Evolutionary conservation across 2,329 filamentous ascomycete genomes (phyloP).

Genomic region (Fusarium nurragi): DNA sequence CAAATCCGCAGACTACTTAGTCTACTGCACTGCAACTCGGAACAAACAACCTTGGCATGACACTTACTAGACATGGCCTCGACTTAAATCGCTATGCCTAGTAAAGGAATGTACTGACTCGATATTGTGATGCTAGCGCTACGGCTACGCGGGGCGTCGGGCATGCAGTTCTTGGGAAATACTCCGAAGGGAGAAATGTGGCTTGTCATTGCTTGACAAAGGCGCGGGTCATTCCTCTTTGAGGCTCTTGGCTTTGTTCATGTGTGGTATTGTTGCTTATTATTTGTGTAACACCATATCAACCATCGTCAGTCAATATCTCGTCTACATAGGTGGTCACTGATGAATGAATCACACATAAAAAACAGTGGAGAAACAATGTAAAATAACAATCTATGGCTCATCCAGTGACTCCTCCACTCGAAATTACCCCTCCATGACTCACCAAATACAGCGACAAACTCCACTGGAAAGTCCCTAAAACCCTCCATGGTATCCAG

Average conservation of each 20-base stretch:
- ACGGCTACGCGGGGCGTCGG: not conserved
- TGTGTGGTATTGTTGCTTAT: not conserved
- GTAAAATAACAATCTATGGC: slow-evolving; percentile 12
- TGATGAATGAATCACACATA: not conserved
- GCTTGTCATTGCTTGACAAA: slow-evolving; percentile 12
- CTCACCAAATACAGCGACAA: slow-evolving; percentile 19
- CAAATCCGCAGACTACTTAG: not conserved
- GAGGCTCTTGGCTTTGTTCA: not conserved
- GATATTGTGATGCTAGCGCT: slow-evolving; percentile 2
- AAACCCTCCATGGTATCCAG: too few species aligned
- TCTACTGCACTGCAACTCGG: not conserved
- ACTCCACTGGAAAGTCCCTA: slow-evolving; percentile 19
- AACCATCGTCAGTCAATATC: not conserved
- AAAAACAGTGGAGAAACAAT: not conserved
- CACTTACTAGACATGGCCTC: not conserved
- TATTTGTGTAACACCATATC: slow-evolving; percentile 4
- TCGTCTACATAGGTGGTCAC: not conserved
- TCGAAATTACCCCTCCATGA: slow-evolving; percentile 30
- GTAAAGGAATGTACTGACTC: slow-evolving; percentile 25
- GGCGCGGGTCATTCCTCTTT: slow-evolving; percentile 20
- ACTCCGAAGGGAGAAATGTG: not conserved
- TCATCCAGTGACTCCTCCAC: slow-evolving; percentile 25
- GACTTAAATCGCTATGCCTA: not conserved
- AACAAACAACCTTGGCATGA: not conserved
- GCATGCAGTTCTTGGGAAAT: not conserved